Evolutionary conservation across 345 rosid species (phyloP).

Genomic region (Aquilaria sinensis): DNA sequence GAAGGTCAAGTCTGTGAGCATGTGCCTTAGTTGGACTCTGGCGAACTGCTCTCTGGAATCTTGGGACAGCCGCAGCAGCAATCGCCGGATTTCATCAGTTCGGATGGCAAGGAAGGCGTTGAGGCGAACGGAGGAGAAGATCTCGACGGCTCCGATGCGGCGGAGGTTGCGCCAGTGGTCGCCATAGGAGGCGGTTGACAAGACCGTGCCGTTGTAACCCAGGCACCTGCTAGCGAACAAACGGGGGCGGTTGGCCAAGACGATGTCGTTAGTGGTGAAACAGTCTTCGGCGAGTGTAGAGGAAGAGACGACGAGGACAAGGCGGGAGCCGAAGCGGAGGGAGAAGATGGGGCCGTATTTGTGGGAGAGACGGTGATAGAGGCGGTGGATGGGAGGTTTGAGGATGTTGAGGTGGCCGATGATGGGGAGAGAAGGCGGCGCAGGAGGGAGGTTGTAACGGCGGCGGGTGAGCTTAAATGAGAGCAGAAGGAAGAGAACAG

Average conservation of each 20-base stretch:
- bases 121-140: constrained; percentile 10
- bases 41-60: constrained; percentile 7
- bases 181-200: constrained; percentile 19
- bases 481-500: no score
- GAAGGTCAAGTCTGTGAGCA: constrained; percentile 23
- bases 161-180: constrained; percentile 25
- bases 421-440: not conserved
- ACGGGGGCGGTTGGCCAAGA: not conserved
- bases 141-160: constrained; percentile 14
- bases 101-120: constrained; percentile 10
- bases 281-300: not conserved
- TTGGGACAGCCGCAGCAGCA: constrained; percentile 10
- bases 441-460: not conserved
- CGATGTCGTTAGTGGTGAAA: not conserved
- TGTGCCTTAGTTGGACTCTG: constrained; percentile 15
- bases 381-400: not conserved
- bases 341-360: constrained; percentile 2
- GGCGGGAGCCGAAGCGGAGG: not conserved
- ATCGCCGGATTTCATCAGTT: constrained; percentile 17
- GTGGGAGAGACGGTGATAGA: not conserved
- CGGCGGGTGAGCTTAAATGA: not conserved
- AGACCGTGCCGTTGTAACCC: not conserved
- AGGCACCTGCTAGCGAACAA: not conserved
- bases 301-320: not conserved
- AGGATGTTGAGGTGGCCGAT: constrained; percentile 1